These are phyloP conservation scores for Trypanosoma lewisi DNA, from an alignment of 208 protist genomes.

Conservation along the genomic window DNA sequence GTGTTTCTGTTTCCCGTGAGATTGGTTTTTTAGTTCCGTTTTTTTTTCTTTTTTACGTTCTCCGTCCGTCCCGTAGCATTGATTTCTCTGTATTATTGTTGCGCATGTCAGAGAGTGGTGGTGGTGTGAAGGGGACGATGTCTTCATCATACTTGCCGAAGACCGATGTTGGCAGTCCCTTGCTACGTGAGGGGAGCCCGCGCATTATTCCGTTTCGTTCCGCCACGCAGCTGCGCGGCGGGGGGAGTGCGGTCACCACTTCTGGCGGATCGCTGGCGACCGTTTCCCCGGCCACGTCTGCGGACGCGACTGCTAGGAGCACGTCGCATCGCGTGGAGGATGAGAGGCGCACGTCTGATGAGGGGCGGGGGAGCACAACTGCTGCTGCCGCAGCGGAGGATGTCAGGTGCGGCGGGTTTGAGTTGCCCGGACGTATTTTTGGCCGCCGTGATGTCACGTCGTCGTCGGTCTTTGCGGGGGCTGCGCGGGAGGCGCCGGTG, in stretches of 20 bases:
- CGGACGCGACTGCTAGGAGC: too few relatives aligned
- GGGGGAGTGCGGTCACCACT: too few relatives aligned
- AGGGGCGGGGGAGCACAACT: too few relatives aligned
- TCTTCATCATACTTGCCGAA: constrained; percentile 10
- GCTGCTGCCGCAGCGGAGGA: too few relatives aligned
- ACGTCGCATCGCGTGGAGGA: too few relatives aligned
- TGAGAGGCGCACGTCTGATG: too few relatives aligned
- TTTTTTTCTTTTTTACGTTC: constrained; percentile 18
- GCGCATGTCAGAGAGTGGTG: constrained; percentile 2
- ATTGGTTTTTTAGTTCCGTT: background rate
- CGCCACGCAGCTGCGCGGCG: too few relatives aligned
- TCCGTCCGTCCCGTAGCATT: too few relatives aligned
- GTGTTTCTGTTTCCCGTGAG: background rate
- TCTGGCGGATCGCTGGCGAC: too few relatives aligned
- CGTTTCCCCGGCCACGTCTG: too few relatives aligned
- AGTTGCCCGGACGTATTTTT: constrained; percentile 19
- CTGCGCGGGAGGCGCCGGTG: background rate
- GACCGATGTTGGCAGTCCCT: constrained; percentile 4
- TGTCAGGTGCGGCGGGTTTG: constrained; percentile 6
- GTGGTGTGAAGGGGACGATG: too few relatives aligned
- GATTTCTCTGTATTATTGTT: background rate
- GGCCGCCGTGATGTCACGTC: constrained; percentile 8
- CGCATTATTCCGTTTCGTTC: constrained; percentile 22
- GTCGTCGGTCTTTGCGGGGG: background rate
- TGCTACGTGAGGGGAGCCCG: background rate